phyloP scores from a whole-genome alignment of 805 yeast species.

The Komagataella ulmi region DNA sequence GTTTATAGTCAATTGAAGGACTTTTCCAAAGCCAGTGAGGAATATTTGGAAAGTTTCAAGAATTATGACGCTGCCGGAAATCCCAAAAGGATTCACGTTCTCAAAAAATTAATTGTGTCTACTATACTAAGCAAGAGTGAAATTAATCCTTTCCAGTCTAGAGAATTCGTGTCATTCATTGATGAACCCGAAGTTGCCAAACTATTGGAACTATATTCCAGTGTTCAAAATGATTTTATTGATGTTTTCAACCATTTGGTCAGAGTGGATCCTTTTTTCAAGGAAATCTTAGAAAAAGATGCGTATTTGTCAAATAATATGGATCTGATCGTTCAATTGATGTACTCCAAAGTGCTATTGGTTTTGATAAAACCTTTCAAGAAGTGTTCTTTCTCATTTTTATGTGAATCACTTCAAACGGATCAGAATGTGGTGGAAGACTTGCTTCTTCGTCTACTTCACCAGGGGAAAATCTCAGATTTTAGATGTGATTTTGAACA shows the following conservation, averaged over 20 bases:
- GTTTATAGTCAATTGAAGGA: constrained; percentile 46
- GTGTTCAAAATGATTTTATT: constrained; percentile 14
- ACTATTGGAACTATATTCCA: constrained; percentile 13
- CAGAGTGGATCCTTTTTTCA: constrained; percentile 3
- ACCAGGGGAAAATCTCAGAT: constrained; percentile 1
- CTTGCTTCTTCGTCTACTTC: background rate
- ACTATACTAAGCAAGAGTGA: constrained; percentile 51
- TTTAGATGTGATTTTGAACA: background rate
- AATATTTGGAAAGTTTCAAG: constrained; percentile 36
- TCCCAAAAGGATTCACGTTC: constrained; percentile 37
- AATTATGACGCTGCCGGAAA: constrained; percentile 45
- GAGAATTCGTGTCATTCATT: constrained; percentile 37
- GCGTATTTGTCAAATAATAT: constrained; percentile 1
- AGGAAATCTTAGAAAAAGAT: constrained; percentile 4
- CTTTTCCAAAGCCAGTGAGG: constrained; percentile 38
- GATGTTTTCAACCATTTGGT: constrained; percentile 9
- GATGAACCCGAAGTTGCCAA: constrained; percentile 7
- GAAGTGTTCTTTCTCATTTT: background rate
- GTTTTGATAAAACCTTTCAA: constrained; percentile 10
- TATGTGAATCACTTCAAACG: background rate
- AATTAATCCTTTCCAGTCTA: constrained; percentile 61
- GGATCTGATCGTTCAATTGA: constrained; percentile 9
- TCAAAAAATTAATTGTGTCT: constrained; percentile 49
- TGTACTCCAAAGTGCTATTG: constrained; percentile 12
- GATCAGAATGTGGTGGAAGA: background rate